phyloP scores from a whole-genome alignment of 2,329 filamentous ascomycete genomes.

The Calonectria hongkongensis region DNA sequence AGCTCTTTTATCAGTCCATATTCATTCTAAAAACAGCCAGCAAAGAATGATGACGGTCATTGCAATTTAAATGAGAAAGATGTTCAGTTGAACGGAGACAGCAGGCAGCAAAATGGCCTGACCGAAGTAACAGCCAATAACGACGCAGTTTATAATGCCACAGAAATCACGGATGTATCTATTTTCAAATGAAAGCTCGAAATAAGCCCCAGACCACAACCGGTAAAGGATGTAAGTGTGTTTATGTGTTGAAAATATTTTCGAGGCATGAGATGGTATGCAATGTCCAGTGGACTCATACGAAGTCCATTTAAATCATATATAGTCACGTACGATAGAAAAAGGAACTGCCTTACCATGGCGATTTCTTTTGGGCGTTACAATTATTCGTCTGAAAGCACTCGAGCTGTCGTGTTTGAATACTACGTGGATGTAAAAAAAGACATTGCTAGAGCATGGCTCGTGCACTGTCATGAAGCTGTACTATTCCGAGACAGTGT shows the following conservation, averaged over 20 bases:
- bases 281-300: no score
- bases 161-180: constrained; percentile 84
- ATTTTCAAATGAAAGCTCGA: constrained; percentile 86
- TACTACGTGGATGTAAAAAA: no score
- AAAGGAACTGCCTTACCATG: no score
- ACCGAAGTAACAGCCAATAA: constrained; percentile 56
- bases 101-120: not conserved
- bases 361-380: no score
- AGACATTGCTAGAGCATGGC: no score
- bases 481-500: no score
- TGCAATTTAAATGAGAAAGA: not conserved
- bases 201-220: constrained; percentile 82
- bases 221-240: constrained; percentile 84
- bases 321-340: no score
- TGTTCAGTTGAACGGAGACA: constrained; percentile 3
- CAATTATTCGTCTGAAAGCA: no score
- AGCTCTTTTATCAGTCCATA: constrained; percentile 89
- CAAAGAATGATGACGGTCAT: constrained; percentile 67
- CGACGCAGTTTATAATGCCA: constrained; percentile 59
- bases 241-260: constrained; percentile 59
- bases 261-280: no score
- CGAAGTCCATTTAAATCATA: no score
- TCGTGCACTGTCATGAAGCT: no score
- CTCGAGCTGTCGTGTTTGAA: no score
- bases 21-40: constrained; percentile 81